Conservation (phyloP, 2,329 filamentous ascomycete genomes). For the Epichloe scottii region DNA sequence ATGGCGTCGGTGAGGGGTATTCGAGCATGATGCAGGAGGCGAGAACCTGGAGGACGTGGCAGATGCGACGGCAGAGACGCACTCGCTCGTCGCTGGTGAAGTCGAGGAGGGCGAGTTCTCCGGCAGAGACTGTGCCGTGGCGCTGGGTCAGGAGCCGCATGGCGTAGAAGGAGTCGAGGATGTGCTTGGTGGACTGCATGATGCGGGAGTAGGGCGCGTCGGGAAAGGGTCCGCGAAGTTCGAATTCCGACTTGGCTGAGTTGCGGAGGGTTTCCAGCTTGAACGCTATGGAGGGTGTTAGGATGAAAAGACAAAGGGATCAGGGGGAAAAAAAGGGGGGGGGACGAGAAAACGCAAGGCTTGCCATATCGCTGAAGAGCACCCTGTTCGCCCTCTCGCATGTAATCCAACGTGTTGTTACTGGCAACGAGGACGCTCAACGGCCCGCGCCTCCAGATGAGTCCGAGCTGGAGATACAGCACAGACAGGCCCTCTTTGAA, state of each 20-base stretch:
- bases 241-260: constrained; percentile 73
- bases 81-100: constrained; percentile 70
- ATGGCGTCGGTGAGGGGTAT: constrained; percentile 80
- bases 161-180: constrained; percentile 88
- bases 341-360: constrained; percentile 4
- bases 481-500: constrained; percentile 81
- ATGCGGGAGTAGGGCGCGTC: constrained; percentile 60
- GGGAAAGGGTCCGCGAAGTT: constrained; percentile 78
- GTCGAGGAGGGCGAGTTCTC: constrained; percentile 67
- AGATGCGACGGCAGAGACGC: constrained; percentile 76
- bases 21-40: constrained; percentile 90
- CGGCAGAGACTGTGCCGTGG: constrained; percentile 60
- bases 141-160: constrained; percentile 90
- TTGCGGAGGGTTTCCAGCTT: constrained; percentile 62
- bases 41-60: constrained; percentile 75
- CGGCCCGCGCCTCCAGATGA: constrained; percentile 93
- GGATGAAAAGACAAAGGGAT: neutral
- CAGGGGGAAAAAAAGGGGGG: neutral
- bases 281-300: constrained; percentile 28
- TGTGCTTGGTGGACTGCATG: constrained; percentile 65
- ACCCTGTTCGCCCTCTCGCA: constrained; percentile 77
- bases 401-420: constrained; percentile 52
- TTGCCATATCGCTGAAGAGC: constrained; percentile 66
- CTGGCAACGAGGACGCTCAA: constrained; percentile 58
- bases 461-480: constrained; percentile 86